Conservation (phyloP, 208 protist species). For the Acanthamoeba sp. region DNA sequence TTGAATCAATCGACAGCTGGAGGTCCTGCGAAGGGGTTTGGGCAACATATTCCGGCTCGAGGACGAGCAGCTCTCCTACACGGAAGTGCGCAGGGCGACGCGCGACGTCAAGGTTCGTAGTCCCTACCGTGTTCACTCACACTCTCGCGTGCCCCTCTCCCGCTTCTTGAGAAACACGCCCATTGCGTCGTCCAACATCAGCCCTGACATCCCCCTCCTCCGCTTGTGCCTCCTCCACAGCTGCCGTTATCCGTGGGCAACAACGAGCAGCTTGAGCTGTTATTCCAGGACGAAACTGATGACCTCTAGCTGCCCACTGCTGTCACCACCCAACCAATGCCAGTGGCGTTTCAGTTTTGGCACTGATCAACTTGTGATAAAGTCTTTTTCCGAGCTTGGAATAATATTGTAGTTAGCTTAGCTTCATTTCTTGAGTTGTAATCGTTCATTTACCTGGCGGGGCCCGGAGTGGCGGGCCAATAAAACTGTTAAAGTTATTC, state of each 20-base stretch:
- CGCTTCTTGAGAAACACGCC: too few species aligned
- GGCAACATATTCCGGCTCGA: conserved; percentile 88
- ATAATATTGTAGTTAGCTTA: too few species aligned
- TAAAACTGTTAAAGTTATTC: too few species aligned
- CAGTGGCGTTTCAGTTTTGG: too few species aligned
- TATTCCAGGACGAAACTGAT: neutral
- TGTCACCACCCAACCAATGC: too few species aligned
- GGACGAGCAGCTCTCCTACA: conserved; percentile 88
- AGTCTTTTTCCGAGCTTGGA: too few species aligned
- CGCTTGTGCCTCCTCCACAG: neutral
- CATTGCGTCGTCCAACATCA: too few species aligned
- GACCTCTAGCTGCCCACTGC: neutral
- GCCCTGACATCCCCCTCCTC: neutral
- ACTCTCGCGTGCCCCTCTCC: neutral
- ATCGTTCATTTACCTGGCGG: too few species aligned
- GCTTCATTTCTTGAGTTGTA: too few species aligned
- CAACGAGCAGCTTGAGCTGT: neutral
- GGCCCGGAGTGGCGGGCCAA: too few species aligned
- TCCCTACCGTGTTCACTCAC: neutral
- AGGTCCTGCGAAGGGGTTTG: conserved; percentile 81
- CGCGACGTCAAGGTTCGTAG: conserved; percentile 78
- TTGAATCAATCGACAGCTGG: conserved; percentile 72
- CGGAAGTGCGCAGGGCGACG: conserved; percentile 81
- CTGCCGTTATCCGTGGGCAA: neutral
- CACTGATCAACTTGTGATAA: too few species aligned